Base-by-base conservation (phyloP, 768 basidiomycete species). In the Lactifluus subvellereus region DNA sequence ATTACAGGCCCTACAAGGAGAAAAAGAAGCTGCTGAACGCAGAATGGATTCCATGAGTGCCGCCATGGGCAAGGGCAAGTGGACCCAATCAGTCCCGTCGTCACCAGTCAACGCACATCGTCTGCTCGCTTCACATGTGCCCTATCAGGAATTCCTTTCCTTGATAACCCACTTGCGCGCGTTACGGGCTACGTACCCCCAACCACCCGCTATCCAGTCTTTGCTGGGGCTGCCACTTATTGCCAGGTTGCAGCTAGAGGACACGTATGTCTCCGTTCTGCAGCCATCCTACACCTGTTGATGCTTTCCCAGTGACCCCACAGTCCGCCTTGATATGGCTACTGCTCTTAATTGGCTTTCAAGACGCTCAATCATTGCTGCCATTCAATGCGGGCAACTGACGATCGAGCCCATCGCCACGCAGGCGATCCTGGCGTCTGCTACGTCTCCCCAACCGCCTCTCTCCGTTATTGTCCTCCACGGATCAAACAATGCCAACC, bases 261-360 rank as follows among this genome's bases (percentile, higher is more conserved):
- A 98, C 73, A 88, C 90, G 91, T 94, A 71, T 69, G 90, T 87
- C 13, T 43, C n/a, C 58, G n/a, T 56, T 49, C 40, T n/a, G 38
- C 30, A 53, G 52, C 64, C 58, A 71, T 60, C 67, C 40, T 16
- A 22, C 27, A 51, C 49, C n/a, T 63, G 50, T 56, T 72, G 8
- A 71, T 60, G 43, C 33, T 32, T 62, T 61, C 62, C 4, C 72
- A 93, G 94, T 27, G 96, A 99, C 69, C 92, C 96, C 0, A 92
- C 94, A 0, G 78, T 97, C 35, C 87, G 97, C 9, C 81, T 99
- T 18, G 97, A 98, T 71, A 77, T 91, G n/a, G 94, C 97, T 0
- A 92, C 95, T 0, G 91, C 94, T 13, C 77, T 99, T 38, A 94
- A 91, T 70, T 98, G 92, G 91, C 79, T 98, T n/a, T 88, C 89